A percentile compares a stretch with the other conserved stretches of the same genome.
Conservation (phyloP, 768 basidiomycete species). For the Crassisporium funariophilum region DNA sequence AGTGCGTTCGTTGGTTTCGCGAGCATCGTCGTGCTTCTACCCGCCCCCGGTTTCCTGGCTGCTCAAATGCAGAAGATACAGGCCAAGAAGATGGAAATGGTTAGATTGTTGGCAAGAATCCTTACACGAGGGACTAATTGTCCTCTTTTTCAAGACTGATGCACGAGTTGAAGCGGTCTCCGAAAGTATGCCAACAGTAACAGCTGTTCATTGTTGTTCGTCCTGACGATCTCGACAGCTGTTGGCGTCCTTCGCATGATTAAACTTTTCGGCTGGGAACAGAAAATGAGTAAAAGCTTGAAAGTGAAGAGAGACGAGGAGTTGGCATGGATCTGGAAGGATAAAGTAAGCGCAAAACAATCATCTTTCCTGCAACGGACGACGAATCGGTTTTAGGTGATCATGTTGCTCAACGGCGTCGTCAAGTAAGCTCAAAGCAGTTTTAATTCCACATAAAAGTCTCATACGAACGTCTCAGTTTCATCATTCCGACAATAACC, state of each 20-base stretch:
- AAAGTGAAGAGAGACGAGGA: slow-evolving; percentile 65
- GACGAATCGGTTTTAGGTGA: neutral
- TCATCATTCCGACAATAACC: slow-evolving; percentile 58
- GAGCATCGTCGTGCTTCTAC: slow-evolving; percentile 52
- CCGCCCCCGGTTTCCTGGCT: slow-evolving; percentile 61
- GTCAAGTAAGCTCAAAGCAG: slow-evolving; percentile 44
- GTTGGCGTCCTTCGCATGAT: slow-evolving; percentile 68
- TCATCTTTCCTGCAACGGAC: neutral
- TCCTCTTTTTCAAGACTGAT: slow-evolving; percentile 43
- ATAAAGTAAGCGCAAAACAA: slow-evolving; percentile 21
- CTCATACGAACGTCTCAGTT: slow-evolving; percentile 35
- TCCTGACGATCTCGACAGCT: slow-evolving; percentile 30
- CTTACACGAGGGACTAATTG: slow-evolving; percentile 1
- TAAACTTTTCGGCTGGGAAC: slow-evolving; percentile 75
- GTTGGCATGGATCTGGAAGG: slow-evolving; percentile 55
- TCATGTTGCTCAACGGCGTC: slow-evolving; percentile 44
- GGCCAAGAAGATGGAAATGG: slow-evolving; percentile 45
- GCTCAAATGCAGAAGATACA: slow-evolving; percentile 48
- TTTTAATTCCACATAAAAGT: neutral
- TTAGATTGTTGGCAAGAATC: slow-evolving; percentile 7
- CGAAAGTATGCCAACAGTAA: slow-evolving; percentile 43
- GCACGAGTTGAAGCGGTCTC: slow-evolving; percentile 62
- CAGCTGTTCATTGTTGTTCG: slow-evolving; percentile 6
- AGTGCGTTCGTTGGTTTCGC: slow-evolving; percentile 44
- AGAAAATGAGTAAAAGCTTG: slow-evolving; percentile 54